A percentile compares a stretch with the other conserved stretches of the same genome.
Evolutionary conservation across 768 basidiomycete species (phyloP).

Genomic region (Suillus brevipes): DNA sequence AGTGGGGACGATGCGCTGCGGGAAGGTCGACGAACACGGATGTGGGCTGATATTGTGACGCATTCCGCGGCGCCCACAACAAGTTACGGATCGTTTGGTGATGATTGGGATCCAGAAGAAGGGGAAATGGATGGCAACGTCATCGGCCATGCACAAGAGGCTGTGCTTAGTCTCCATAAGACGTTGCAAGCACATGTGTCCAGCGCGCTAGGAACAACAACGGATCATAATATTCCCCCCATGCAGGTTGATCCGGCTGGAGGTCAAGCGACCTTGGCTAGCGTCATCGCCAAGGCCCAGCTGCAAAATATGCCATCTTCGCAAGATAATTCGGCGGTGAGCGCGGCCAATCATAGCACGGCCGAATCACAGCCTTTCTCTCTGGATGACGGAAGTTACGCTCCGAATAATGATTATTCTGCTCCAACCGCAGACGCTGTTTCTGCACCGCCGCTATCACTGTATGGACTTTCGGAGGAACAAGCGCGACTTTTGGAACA

Average conservation of each 20-base stretch:
- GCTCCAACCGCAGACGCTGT: conserved; percentile 10
- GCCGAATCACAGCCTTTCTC: conserved; percentile 16
- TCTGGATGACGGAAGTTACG: conserved; percentile 6
- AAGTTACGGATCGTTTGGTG: conserved; percentile 15
- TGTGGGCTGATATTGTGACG: conserved; percentile 64
- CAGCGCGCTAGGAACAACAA: conserved; percentile 45
- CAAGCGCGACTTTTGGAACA: conserved; percentile 69
- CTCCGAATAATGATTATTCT: conserved; percentile 11
- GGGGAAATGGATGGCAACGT: conserved; percentile 56
- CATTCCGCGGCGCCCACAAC: conserved; percentile 23
- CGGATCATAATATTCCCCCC: conserved; percentile 31
- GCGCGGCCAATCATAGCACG: conserved; percentile 4
- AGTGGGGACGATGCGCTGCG: conserved; percentile 40
- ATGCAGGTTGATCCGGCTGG: conserved; percentile 44
- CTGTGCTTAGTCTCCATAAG: conserved; percentile 54
- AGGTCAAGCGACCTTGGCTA: conserved; percentile 69
- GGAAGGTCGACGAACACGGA: conserved; percentile 59
- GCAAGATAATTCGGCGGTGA: conserved; percentile 11
- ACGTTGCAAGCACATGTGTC: conserved; percentile 60
- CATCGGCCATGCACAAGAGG: conserved; percentile 50
- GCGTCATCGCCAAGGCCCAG: conserved; percentile 72
- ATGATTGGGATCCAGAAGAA: conserved; percentile 48
- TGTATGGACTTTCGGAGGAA: conserved; percentile 73
- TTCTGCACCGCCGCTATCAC: conserved; percentile 48
- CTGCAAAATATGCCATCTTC: conserved; percentile 41